phyloP scores from a whole-genome alignment of 805 yeast genomes.

The Barnettozyma vustinii region DNA sequence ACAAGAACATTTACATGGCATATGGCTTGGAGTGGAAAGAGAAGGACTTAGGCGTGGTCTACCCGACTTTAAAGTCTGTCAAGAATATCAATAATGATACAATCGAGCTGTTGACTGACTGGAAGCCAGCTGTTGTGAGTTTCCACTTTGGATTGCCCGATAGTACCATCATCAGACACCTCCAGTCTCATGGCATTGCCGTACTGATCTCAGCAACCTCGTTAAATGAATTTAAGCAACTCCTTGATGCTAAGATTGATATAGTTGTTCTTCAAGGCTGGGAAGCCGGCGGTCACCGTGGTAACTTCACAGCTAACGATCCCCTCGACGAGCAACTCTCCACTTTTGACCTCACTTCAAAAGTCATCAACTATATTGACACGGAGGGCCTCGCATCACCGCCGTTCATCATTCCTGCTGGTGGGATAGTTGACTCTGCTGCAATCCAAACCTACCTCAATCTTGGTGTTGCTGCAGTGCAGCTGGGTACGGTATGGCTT shows the following conservation, averaged over 20 bases:
- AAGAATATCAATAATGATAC: constrained; percentile 7
- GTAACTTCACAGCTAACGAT: constrained; percentile 36
- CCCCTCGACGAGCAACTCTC: constrained; percentile 29
- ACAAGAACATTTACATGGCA: constrained; percentile 7
- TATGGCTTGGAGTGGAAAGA: constrained; percentile 3
- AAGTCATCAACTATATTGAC: constrained; percentile 19
- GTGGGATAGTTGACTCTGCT: constrained; percentile 40
- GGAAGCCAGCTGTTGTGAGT: constrained; percentile 40
- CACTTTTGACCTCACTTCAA: constrained; percentile 27
- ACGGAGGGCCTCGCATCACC: not conserved
- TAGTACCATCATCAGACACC: constrained; percentile 23
- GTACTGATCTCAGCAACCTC: constrained; percentile 46
- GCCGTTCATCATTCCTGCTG: constrained; percentile 42
- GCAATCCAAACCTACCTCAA: constrained; percentile 29
- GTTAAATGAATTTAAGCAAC: constrained; percentile 34
- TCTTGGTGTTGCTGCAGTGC: constrained; percentile 47
- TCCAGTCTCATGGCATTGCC: constrained; percentile 34
- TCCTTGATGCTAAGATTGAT: constrained; percentile 34
- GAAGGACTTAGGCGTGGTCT: constrained; percentile 3
- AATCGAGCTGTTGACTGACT: constrained; percentile 16
- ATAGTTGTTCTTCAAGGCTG: constrained; percentile 51
- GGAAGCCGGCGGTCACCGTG: constrained; percentile 67
- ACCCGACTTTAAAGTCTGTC: constrained; percentile 16
- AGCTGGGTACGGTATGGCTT: constrained; percentile 50
- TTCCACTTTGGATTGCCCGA: constrained; percentile 51